Evolutionary conservation across 176 grass and related monocot genomes (phyloP).

Genomic region (Themeda triandra): DNA sequence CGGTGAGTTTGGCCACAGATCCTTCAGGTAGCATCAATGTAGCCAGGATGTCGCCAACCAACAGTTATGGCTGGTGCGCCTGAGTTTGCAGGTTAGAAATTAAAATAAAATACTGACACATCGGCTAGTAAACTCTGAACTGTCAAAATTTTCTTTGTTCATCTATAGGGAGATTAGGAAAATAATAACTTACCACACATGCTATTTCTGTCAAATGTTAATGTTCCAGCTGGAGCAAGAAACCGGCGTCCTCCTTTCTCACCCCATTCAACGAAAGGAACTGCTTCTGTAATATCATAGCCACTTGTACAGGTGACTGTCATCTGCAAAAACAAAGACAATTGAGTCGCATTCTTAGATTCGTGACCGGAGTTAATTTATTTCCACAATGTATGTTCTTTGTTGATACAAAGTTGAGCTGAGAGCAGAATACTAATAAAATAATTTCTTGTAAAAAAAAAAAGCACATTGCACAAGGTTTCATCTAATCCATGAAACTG

Average conservation of each 20-base stretch:
- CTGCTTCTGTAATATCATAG: too few relatives aligned
- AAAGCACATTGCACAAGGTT: too few relatives aligned
- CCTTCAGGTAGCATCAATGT: constrained; percentile 84
- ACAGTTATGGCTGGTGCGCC: constrained; percentile 75
- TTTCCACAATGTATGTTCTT: too few relatives aligned
- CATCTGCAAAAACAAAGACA: too few relatives aligned
- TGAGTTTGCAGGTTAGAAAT: constrained; percentile 41
- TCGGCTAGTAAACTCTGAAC: background rate
- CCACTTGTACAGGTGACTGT: too few relatives aligned
- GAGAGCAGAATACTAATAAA: too few relatives aligned
- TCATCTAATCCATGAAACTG: too few relatives aligned
- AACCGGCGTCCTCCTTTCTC: constrained; percentile 16
- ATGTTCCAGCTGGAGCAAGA: constrained; percentile 75
- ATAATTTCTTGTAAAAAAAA: too few relatives aligned
- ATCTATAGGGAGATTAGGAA: background rate
- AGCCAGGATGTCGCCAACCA: constrained; percentile 96
- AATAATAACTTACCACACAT: constrained; percentile 63
- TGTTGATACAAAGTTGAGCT: too few relatives aligned
- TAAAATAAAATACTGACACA: background rate
- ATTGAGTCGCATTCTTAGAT: too few relatives aligned
- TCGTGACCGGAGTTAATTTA: too few relatives aligned
- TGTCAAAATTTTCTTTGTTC: background rate
- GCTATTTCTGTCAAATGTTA: constrained; percentile 72
- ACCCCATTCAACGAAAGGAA: constrained; percentile 89
- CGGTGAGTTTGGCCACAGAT: constrained; percentile 76